These are phyloP conservation scores for Paracoccidioides brasiliensis DNA, from an alignment of 2,329 filamentous ascomycete species.

Conservation along the genomic window DNA sequence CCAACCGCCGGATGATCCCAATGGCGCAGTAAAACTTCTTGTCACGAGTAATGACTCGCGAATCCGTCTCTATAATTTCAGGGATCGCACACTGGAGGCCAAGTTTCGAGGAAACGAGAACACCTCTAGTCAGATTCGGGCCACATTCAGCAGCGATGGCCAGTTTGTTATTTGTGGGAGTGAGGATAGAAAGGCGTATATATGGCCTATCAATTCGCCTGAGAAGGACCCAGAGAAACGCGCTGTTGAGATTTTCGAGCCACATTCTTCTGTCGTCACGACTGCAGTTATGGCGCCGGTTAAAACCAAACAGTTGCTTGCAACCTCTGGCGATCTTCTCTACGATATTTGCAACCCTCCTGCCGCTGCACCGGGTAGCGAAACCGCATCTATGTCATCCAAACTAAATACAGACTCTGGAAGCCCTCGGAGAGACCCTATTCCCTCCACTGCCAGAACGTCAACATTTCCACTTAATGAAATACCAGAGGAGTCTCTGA, in stretches of 20 bases:
- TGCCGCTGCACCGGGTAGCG: constrained; percentile 66
- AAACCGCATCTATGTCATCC: constrained; percentile 50
- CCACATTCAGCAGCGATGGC: constrained; percentile 75
- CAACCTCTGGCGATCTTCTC: constrained; percentile 76
- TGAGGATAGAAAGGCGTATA: constrained; percentile 78
- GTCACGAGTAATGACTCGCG: constrained; percentile 93
- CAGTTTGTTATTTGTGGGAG: constrained; percentile 83
- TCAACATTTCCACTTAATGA: constrained; percentile 22
- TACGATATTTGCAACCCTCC: constrained; percentile 95
- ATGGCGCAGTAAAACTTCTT: constrained; percentile 64
- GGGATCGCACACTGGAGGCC: constrained; percentile 69
- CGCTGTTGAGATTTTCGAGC: constrained; percentile 80
- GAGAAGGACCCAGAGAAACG: constrained; percentile 66
- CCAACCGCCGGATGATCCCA: constrained; percentile 43
- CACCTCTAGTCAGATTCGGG: constrained; percentile 76
- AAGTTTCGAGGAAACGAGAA: constrained; percentile 93
- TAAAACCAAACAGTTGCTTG: constrained; percentile 62
- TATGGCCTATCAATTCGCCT: constrained; percentile 59
- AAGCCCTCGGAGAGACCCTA: constrained; percentile 13
- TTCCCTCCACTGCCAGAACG: constrained; percentile 13
- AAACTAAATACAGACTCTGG: constrained; percentile 34
- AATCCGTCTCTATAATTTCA: constrained; percentile 76
- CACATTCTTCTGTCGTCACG: constrained; percentile 77
- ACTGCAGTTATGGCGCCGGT: constrained; percentile 76
- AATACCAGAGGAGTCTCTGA: constrained; percentile 55